These are phyloP conservation scores for Paraphoma chrysanthemicola DNA, from an alignment of 2,329 filamentous ascomycete species.

Conservation along the genomic window DNA sequence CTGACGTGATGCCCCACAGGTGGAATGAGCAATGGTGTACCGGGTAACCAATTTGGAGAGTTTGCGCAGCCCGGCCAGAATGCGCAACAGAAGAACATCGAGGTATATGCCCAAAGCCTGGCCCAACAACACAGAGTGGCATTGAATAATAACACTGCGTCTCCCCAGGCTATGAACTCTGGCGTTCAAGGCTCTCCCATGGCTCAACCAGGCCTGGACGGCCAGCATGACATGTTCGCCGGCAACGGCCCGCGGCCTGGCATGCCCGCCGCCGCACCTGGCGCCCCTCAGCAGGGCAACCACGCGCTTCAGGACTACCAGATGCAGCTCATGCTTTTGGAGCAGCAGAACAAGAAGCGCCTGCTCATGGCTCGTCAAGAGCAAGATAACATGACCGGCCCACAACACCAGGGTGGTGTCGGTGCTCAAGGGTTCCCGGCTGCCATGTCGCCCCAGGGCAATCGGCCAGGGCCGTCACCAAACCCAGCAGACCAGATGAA, in stretches of 20 bases:
- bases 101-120: constrained; percentile 85
- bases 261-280: constrained; percentile 68
- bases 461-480: constrained; percentile 74
- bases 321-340: constrained; percentile 86
- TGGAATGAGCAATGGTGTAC: constrained; percentile 80
- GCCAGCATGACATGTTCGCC: constrained; percentile 42
- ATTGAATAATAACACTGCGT: constrained; percentile 76
- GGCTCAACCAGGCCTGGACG: constrained; percentile 65
- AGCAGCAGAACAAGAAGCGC: constrained; percentile 87
- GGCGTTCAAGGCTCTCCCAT: constrained; percentile 85
- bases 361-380: constrained; percentile 83
- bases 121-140: constrained; percentile 81
- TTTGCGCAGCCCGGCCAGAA: constrained; percentile 61
- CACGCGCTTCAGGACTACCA: constrained; percentile 87
- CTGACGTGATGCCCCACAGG: constrained; percentile 69
- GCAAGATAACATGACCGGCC: constrained; percentile 70
- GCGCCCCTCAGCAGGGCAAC: constrained; percentile 66
- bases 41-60: constrained; percentile 75
- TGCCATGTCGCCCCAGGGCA: constrained; percentile 73
- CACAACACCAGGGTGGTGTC: constrained; percentile 55
- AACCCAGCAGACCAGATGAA: constrained; percentile 82
- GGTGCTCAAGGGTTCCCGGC: constrained; percentile 65
- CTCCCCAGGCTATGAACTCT: constrained; percentile 74
- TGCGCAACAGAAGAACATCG: constrained; percentile 82
- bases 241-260: constrained; percentile 40